Evolutionary conservation across 768 basidiomycete genomes (phyloP).

Genomic region (Clathrus columnatus): DNA sequence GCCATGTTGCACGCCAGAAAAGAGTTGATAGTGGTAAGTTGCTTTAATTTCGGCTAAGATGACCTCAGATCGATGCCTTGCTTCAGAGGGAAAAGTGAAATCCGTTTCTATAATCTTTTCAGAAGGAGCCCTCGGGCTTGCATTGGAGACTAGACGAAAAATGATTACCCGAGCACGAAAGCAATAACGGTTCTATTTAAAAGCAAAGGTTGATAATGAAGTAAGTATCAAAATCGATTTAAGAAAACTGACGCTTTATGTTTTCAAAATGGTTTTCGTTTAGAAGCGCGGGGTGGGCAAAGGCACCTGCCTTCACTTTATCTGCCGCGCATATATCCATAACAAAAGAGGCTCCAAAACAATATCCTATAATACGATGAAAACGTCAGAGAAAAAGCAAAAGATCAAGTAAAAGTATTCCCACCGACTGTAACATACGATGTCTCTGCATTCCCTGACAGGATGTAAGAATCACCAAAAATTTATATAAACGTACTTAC

Average conservation of each 20-base stretch:
- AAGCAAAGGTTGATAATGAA: not conserved
- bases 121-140: too few species aligned
- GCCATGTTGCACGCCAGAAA: conserved; percentile 36
- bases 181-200: conserved; percentile 17
- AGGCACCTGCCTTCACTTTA: conserved; percentile 12
- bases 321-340: conserved; percentile 14
- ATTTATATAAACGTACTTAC: conserved; percentile 20
- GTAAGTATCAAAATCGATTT: not conserved
- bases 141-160: too few species aligned
- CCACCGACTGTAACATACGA: conserved; percentile 41
- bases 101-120: conserved; percentile 55
- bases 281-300: conserved; percentile 19
- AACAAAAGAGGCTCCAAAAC: conserved; percentile 21
- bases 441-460: conserved; percentile 18
- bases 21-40: conserved; percentile 49
- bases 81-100: conserved; percentile 40
- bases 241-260: conserved; percentile 10
- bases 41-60: conserved; percentile 43
- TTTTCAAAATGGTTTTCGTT: conserved; percentile 16
- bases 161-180: conserved; percentile 12
- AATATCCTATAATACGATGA: conserved; percentile 15
- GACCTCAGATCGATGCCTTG: conserved; percentile 48
- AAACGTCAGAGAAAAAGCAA: not conserved
- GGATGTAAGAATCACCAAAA: conserved; percentile 13
- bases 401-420: not conserved